Base-by-base conservation (phyloP, 257 asterid genomes). In the Jaltomata sinuosa region DNA sequence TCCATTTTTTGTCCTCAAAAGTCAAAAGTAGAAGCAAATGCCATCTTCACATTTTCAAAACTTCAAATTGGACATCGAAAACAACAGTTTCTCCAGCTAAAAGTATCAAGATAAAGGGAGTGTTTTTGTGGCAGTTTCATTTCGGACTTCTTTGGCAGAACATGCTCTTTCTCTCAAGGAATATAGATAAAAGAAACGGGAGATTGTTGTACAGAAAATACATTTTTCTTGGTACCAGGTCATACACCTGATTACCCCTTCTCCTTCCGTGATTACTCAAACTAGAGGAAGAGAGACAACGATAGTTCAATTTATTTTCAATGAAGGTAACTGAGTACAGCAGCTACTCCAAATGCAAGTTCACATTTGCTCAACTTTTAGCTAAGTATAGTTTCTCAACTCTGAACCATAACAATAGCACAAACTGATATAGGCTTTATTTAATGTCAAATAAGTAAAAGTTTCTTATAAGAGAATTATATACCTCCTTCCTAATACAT, bases 401-500 rank as follows among this genome's bases (percentile, higher is more conserved):
- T 38, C 52, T 69, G 78, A 71, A 71, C 11, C 79, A 59, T 42
- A 25, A 49, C 65, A 16, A 71, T 15, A 76, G 16, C 61, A 45
- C 47, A 65, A 49, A 27, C 67, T 18, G 64, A 22, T 45, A 21
- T 83, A 29, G 31, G 31, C 47, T 83, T 1, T 45, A 65, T 27
- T 14, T 3, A 42, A 52, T 4, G 16, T 19, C 31, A 64, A 18
- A 45, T 61, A 79, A 27, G 61, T 10, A 47, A 47, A 36, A 50
- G 4, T 18, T 62, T 47, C n/a, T 81, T 61, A 62, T 57, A 76
- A 49, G 27, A 52, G 57, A 22, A 78, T 25, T n/a, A 65, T 19
- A 72, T 91, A 94, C 99, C 95, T 91, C 87, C 99, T 92, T 65
- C 97, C 97, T 59, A 85, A 64, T 7, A 93, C 97, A 92, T 96